Percentiles rank a stretch among this genome's conserved stretches.
phyloP scores from a whole-genome alignment of 441 rosid genomes.

The Corymbia calophylla region DNA sequence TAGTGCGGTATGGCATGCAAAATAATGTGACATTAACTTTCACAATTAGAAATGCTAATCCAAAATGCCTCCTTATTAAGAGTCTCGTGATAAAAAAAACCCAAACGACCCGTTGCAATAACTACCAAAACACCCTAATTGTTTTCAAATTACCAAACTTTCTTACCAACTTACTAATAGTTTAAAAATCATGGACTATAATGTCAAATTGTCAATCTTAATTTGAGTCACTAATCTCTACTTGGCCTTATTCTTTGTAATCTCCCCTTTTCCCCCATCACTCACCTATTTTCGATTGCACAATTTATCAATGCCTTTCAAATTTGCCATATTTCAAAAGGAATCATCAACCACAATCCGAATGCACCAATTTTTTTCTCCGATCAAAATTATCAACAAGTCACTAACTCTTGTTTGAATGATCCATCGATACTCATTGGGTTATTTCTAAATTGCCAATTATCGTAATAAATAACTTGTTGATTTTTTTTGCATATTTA shows the following conservation, averaged over 20 bases:
- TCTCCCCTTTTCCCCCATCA: neutral
- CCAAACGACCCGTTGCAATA: rapidly evolving
- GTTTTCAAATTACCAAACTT: neutral
- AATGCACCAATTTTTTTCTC: neutral
- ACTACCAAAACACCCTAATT: rapidly evolving
- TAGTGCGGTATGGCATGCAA: rapidly evolving
- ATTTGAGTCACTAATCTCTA: neutral
- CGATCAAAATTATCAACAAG: neutral
- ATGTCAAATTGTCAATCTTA: neutral
- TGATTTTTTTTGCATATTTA: no score
- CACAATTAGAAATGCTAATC: rapidly evolving
- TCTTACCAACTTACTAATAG: neutral
- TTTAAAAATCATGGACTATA: neutral
- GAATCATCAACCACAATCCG: neutral
- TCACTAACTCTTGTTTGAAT: no score
- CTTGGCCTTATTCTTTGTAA: neutral
- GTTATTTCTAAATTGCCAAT: no score
- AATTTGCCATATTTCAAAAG: neutral
- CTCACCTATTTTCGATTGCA: neutral
- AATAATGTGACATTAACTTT: neutral
- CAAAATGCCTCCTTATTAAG: neutral
- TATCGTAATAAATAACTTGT: no score
- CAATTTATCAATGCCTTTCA: rapidly evolving
- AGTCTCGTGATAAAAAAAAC: neutral
- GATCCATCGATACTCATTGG: no score